phyloP scores from a whole-genome alignment of 2,329 filamentous ascomycete genomes.

The Venturiaceae sp. region DNA sequence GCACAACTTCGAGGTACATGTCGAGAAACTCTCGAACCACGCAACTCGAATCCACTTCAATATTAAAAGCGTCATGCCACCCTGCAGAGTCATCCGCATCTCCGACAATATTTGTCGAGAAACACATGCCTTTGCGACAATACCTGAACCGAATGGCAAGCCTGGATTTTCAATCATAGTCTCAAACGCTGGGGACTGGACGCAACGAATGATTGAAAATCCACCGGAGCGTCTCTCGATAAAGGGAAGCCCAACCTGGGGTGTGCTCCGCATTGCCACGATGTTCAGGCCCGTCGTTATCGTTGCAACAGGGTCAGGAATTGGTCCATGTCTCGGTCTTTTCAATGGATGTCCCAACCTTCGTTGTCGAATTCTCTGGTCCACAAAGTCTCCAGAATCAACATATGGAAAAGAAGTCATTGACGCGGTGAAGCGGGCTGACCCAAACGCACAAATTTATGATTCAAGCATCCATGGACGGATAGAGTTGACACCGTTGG shows the following conservation, averaged over 20 bases:
- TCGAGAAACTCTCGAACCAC: conserved; percentile 58
- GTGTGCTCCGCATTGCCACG: conserved; percentile 57
- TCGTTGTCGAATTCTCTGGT: conserved; percentile 11
- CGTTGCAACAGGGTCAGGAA: conserved; percentile 55
- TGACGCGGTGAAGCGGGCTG: conserved; percentile 12
- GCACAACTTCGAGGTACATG: conserved; percentile 51
- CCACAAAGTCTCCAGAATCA: conserved; percentile 5
- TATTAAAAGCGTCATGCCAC: conserved; percentile 36
- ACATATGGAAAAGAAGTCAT: conserved; percentile 11
- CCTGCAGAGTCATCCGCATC: conserved; percentile 49
- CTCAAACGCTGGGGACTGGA: conserved; percentile 71
- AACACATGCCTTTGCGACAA: conserved; percentile 69
- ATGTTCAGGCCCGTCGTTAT: conserved; percentile 57
- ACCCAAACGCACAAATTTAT: conserved; percentile 22
- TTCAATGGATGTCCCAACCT: conserved; percentile 9
- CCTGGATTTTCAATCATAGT: conserved; percentile 57
- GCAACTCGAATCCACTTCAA: conserved; percentile 58
- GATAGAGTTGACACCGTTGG: conserved; percentile 20
- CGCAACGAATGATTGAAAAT: conserved; percentile 49
- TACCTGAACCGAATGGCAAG: conserved; percentile 46
- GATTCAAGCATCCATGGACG: conserved; percentile 21
- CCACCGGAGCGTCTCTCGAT: conserved; percentile 57
- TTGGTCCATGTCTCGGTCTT: conserved; percentile 12
- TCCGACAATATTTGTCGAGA: conserved; percentile 55
- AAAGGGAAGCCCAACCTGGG: conserved; percentile 55